Base-by-base conservation (phyloP, 2,329 filamentous ascomycete species). In the Verticillium dahliae region DNA sequence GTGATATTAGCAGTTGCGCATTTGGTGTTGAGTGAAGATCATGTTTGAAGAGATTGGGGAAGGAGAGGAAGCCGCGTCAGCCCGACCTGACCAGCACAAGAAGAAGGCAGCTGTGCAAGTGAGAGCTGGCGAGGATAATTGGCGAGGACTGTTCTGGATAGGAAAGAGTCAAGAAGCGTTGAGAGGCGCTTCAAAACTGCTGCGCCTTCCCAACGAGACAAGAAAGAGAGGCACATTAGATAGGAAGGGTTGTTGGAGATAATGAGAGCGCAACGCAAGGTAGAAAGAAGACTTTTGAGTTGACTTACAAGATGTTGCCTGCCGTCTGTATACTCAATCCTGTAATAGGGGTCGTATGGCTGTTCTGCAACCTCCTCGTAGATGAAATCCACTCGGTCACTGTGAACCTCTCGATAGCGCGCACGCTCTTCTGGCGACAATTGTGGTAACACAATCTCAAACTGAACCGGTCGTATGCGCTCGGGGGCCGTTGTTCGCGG, bases 311-410 rank as follows among this genome's bases (percentile, higher is more conserved):
- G 62, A 60, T 80, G 74, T 64, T 76, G 66, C 58, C 75, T 73
- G 31, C 80, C 80, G 65, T 82, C 80, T 35, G 75, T 75, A 57
- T 81, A 82, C 62, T 81, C 78, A 11, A 79, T 71, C 4, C 66
- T 69, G 54, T 77, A 79, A 27, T 68, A 69, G 1, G 67, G 27
- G 10, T 73, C 62, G 14, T 69, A 67, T 1, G 41, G 38, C 15
- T 27, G 15, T 18, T 67, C 63, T 14, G 70, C 63, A 14, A 71
- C 64, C 59, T 76, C 67, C 5, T 71, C 69, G 1, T 73, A 55
- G 4, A 83, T 65, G 4, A 66, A 69, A 39, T 79, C 73, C 14
- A 82, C 70, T 2, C 71, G 68, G 38, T 75, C 68, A 62, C 77
- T 81, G 1, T 68, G 65, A 2, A 75, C 64, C 10, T 61, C 60